Evolutionary conservation across 768 basidiomycete species (phyloP), one percentile per base, ranked within the genome.

Genomic region (Kwoniella dendrophila): DNA sequence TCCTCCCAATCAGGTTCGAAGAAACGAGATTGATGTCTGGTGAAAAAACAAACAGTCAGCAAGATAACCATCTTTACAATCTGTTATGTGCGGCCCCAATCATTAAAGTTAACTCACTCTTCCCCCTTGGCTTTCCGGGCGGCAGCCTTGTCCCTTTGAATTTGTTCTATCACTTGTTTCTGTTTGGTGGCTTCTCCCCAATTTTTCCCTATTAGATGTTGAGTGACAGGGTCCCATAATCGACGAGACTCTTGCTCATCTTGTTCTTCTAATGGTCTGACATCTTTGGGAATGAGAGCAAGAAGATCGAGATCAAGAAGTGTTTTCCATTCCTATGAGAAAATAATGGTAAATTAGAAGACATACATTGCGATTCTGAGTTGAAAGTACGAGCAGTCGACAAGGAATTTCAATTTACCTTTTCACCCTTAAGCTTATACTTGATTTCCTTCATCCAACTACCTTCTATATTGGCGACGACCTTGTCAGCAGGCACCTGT

Each of bases 161-260:
- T 61, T 84, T 98, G 95, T 81, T 99, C 96, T 58, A 99, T 95
- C 4, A 79, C 79, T 54, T 92, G 85, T 83, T 99, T 99, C 81
- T 89, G 85, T 82, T 84, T 89, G 59, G 92, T 97, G 54, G 96
- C 96, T 41, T 94, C 91, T 24, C 85, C 83, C 80, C 85, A 99
- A 74, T 94, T 90, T 84, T 96, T 98, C 74, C 81, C 84, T 32
- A 72, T 20, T 59, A 98, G 79, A 61, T 84, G 82, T 45, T 80
- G 83, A 52, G 94, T 95, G 22, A 97, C 77, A 0, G 81, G 76
- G 14, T 88, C 86, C 96, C 96, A 98, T 56, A 98, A 78, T 81
- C 85, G 86, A 61, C 92, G 82, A 64, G 92, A 94, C 82, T 98
- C 96, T 57, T 83, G 81, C 6, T 86, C 83, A 16, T 86, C 83